Base-by-base conservation (phyloP, 192 early-diverging fungal species). In the Umbelopsis isabellina region DNA sequence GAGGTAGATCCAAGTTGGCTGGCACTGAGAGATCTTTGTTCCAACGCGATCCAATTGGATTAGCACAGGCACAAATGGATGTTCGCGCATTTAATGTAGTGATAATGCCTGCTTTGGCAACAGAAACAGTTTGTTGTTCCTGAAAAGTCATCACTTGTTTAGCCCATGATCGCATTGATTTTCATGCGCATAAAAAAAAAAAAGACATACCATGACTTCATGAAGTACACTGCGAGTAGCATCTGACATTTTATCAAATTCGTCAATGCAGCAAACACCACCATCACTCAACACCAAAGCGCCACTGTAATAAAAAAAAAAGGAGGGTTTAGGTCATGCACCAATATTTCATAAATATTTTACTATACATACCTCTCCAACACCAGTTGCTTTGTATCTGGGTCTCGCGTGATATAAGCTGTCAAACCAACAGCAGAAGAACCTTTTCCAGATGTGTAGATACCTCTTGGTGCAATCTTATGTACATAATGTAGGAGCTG, bases 161-260 rank as follows among this genome's bases (percentile, higher is more conserved):
- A 41, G 37, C 10, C 15, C 44, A 33, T 15, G 0, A 37, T 45
- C 12, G 11, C 16, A 61, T 37, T 55, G 20, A 37, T 49, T 55
- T 47, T 45, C 2, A 15, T 67, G 20, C n/a, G 25, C 21, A 49
- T 53, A 52, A 41, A 51, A 47, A 45, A 49, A 49, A 69, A 27
- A 49, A 30, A 66, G 49, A 47, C 73, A 64, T 71, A 89, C 87
- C 97, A 99, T 99, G 68, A 94, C 97, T 88, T 99, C 97, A 84
- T 99, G 97, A 69, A 99, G 80, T 7, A 97, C 93, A 3, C 95
- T 94, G 11, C 96, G 89, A 10, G 95, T 95, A 11, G 93, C 77
- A 65, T 99, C 97, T 8, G 91, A 92, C 95, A 98, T 98, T 78
- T 98, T 99, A 83, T 98, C 97, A 87, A 99, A 99, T 81, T 99